Evolutionary conservation across 1,284 basidiomycete species (phyloP), one percentile per base, ranked within the genome.

Genomic region (Papiliotrema flavescens): DNA sequence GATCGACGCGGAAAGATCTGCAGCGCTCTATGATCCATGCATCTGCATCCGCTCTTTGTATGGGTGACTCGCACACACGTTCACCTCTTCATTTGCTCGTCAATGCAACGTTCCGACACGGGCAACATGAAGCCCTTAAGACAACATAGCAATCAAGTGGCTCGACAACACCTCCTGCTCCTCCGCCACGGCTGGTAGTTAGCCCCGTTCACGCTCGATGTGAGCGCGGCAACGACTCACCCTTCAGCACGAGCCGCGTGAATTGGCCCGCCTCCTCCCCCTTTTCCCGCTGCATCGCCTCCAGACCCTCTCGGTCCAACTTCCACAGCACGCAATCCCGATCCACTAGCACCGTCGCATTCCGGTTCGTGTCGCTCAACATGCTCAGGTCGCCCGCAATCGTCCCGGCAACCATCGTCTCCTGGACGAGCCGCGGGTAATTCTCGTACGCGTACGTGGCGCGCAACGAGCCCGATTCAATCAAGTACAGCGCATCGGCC

Each of bases 381-480:
- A 87, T 87, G 0, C 88, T 87, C 52, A 96, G 76, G 74, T 96
- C 93, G 1, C 93, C 93, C 2, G 92, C 90, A 5, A 95, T 78
- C 0, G 90, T 90, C 1, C 91, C 92, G 1, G 91, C 85, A 0
- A 95, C 89, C 92, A 95, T 96, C 4, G 87, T 89, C 76, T 91
- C 89, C 66, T 89, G 85, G 45, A 90, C 83, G 11, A 77, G 73
- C 26, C 82, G 81, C 7, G 81, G 79, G 60, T 87, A 83, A 49
- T 85, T 84, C 11, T 84, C 83, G 69, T 91, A 92, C 49, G 78
- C 76, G 73, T 94, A 94, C 17, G 82, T 82, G 0, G 92, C 92
- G 14, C 88, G 81, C 37, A 96, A 79, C 34, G 90, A 83, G 11
- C 93, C 93, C 0, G 84, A 81, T 65, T 95, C 86, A 63, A 96